Evolutionary conservation across 1,139 yeast species (phyloP), one percentile per base, ranked within the genome.

Genomic region (Lipomyces yarrowii): DNA sequence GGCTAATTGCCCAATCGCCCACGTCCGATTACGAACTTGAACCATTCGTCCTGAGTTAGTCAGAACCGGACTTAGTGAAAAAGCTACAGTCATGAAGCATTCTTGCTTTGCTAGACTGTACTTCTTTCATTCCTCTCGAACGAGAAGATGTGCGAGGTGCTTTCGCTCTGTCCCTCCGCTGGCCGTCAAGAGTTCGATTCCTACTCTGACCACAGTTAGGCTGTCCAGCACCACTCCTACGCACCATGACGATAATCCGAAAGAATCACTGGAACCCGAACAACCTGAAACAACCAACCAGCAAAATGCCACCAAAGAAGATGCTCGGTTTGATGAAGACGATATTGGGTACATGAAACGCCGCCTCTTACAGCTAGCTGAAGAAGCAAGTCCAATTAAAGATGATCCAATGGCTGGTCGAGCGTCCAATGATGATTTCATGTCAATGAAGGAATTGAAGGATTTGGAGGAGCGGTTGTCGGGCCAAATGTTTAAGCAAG

Each of bases 281-380:
- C 21, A 42, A 8, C 8, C 21, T 11, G 23, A 18, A 21, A 3
- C 48, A 42, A 42, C 23, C 7, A 42, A 3, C 23, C 21, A 8
- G 23, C 48, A 21, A 42, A 42, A n/a, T 42, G n/a, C 48, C 18
- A 5, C 18, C 23, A n/a, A 42, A 39, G 46, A 26, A 26, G 30
- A 26, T 26, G 30, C 54, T 11, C 21, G 4, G 32, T 51, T 51
- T 57, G 65, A 39, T 23, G 63, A 70, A 11, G 73, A 71, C 10
- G 79, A 78, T 51, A 58, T 66, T 1, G 79, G 81, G 3, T 76
- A 75, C 53, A 74, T 82, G 79, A 75, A 69, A 59, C 72, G 78
- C 23, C 72, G 82, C 51, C 71, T 82, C 21, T 78, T 77, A 61
- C 81, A 79, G 63, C 71, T 82, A 32, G 80, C 83, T 0, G 84